A percentile compares a stretch with the other conserved stretches of the same genome.
phyloP scores from a whole-genome alignment of 164 flowering plant genomes.

The Kingdonia uniflora region DNA sequence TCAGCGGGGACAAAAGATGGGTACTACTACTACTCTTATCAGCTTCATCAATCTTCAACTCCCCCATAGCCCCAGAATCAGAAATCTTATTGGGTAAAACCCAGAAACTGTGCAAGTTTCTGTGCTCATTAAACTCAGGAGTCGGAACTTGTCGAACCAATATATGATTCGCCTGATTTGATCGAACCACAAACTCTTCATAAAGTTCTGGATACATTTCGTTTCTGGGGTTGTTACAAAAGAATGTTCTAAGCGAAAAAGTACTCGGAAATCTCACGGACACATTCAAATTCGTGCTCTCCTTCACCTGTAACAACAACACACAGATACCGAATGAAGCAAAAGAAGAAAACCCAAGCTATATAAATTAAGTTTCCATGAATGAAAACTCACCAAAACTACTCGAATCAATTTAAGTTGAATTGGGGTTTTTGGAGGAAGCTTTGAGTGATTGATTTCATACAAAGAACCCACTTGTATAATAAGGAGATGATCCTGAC shows the following conservation, averaged over 20 bases:
- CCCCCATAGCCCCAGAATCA: not conserved
- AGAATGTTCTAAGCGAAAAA: constrained; percentile 36
- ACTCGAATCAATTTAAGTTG: constrained; percentile 43
- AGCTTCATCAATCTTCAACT: not conserved
- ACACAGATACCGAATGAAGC: not conserved
- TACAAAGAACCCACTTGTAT: constrained; percentile 43
- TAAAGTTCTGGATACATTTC: constrained; percentile 41
- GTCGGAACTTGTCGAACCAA: constrained; percentile 33
- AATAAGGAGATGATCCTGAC: not conserved
- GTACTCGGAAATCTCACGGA: constrained; percentile 54
- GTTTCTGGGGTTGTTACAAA: constrained; percentile 6
- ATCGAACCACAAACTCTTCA: constrained; percentile 49
- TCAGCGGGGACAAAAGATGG: not conserved
- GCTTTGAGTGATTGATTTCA: constrained; percentile 43
- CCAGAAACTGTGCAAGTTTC: constrained; percentile 48
- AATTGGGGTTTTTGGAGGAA: constrained; percentile 37
- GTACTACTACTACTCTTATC: constrained; percentile 5
- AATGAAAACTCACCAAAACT: constrained; percentile 36
- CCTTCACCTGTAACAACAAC: constrained; percentile 35
- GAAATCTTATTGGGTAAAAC: constrained; percentile 5
- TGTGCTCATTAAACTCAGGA: constrained; percentile 24
- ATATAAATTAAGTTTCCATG: not conserved
- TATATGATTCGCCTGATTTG: constrained; percentile 29
- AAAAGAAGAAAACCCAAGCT: not conserved
- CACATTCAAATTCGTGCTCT: constrained; percentile 30